Evolutionary conservation across 768 basidiomycete species (phyloP).

Genomic region (Calvatia gigantea): DNA sequence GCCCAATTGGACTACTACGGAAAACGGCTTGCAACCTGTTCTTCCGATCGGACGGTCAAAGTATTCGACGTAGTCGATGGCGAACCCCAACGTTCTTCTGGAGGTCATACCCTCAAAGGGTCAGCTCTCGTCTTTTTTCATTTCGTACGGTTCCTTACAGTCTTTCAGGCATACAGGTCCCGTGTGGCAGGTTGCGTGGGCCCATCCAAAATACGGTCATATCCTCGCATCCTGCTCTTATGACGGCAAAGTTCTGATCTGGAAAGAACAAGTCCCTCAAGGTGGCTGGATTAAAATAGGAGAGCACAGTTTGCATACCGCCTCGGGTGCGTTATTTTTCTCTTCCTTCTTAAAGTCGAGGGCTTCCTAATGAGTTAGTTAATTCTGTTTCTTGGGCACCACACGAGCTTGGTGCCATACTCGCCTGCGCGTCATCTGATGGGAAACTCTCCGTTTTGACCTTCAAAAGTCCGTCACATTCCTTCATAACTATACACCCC

Average conservation of each 20-base stretch:
- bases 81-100: slow-evolving; percentile 59
- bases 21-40: slow-evolving; percentile 94
- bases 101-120: slow-evolving; percentile 80
- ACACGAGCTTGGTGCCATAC: slow-evolving; percentile 93
- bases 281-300: slow-evolving; percentile 92
- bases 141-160: not conserved
- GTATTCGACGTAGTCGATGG: slow-evolving; percentile 94
- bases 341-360: not conserved
- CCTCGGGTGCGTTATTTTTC: slow-evolving; percentile 65
- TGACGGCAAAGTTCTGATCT: slow-evolving; percentile 96
- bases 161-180: slow-evolving; percentile 84
- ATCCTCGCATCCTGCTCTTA: slow-evolving; percentile 99
- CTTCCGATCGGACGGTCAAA: slow-evolving; percentile 91
- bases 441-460: slow-evolving; percentile 95
- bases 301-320: slow-evolving; percentile 91
- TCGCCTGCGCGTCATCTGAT: slow-evolving; percentile 96
- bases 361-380: slow-evolving; percentile 33
- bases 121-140: slow-evolving; percentile 27
- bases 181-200: slow-evolving; percentile 98
- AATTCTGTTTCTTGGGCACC: slow-evolving; percentile 99
- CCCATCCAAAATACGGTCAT: slow-evolving; percentile 94
- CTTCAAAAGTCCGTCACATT: slow-evolving; percentile 79
- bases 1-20: slow-evolving; percentile 98
- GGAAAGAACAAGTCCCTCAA: slow-evolving; percentile 83
- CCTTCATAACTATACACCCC: not conserved